Evolutionary conservation across 2,329 filamentous ascomycete species (phyloP), one percentile per base, ranked within the genome.

Genomic region (Myriosclerotinia curreyana): DNA sequence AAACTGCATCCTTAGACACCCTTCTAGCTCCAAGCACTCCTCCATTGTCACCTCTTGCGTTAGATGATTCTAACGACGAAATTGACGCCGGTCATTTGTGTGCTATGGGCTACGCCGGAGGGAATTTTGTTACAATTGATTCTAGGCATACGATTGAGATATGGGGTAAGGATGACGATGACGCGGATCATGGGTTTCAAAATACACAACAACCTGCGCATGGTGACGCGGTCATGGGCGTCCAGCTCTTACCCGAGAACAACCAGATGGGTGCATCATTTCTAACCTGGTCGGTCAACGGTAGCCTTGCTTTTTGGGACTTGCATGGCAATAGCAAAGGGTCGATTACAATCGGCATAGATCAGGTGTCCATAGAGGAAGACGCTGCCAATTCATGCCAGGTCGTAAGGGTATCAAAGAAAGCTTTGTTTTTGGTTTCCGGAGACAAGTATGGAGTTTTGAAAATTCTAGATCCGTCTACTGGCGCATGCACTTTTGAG

Each of bases 381-480:
- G 83, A 85, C 14, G 70, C 77, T 1, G 69, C 76, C 9, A 89
- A 89, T 69, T 85, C 88, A 69, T 78, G 88, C 56, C 82, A 82
- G 5, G 82, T 83, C 68, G 82, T 86, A 51, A 80, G 81, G 64
- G 82, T 87, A 20, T 87, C 87, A 1, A 79, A 80, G 34, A 80
- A 84, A 48, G 87, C 85, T 40, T 82, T 83, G 52, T 82, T 87
- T 51, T 84, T 98, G 66, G 83, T 93, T n/a, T 86, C 90, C 4
- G 94, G 92, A 7, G 95, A 99, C 76, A 91, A 87, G 71, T 84
- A 90, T 66, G 95, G 95, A n/a, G 84, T 96, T 17, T 77, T 99
- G 49, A 86, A 85, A 66, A 81, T 92, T 52, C 81, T 90, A 28
- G 84, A 92, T 65, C 80, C 69, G 42, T 77, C 81, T 17, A 86